Evolutionary conservation across 2,329 filamentous ascomycete species (phyloP), one percentile per base, ranked within the genome.

Genomic region (Sarocladiaceae sp.): DNA sequence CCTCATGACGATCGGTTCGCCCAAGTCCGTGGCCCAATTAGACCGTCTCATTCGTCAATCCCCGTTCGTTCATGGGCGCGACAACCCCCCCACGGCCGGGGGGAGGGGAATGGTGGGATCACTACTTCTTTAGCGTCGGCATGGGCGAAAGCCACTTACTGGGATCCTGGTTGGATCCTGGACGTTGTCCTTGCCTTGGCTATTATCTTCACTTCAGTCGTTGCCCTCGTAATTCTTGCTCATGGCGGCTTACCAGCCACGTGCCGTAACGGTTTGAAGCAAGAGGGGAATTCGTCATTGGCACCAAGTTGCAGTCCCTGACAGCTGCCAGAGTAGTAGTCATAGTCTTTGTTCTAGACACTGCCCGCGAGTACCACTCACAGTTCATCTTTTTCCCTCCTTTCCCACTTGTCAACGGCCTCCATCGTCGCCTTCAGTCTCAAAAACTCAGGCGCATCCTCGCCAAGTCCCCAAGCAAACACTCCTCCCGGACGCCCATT

Each of bases 401-500:
- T 24, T 5, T 49, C 23, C 18, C 53, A 41, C n/a, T 43, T 37
- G 16, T 47, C 44, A 34, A 63, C 41, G 18, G 48, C 53, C 6
- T 57, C 46, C 6, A 56, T 24, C 5, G 62, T 66, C 3, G 65
- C 65, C 26, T 50, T 50, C 10, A 74, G 56, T 45, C 69, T 69
- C 16, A 56, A 51, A 47, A 68, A 76, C 3, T 53, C 44, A 1
- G 68, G 65, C 2, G 67, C 72, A 47, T 88, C 84, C 61, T 88
- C 83, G 2, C 82, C 84, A 47, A 88, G 55, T 16, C 80, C 83
- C 84, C 83, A 88, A 1, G 83, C 83, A 71, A 88, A 87, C 4
- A 85, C 77, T 13, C 85, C 85, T 1, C 84, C 83, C 0, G 88
- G 59, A 1, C 65, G 24, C 67, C 66, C 26, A 18, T 15, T 23